Percentiles rank a stretch among this genome's conserved stretches.
phyloP scores from a whole-genome alignment of 768 basidiomycete species.

The Ramaria rubella region DNA sequence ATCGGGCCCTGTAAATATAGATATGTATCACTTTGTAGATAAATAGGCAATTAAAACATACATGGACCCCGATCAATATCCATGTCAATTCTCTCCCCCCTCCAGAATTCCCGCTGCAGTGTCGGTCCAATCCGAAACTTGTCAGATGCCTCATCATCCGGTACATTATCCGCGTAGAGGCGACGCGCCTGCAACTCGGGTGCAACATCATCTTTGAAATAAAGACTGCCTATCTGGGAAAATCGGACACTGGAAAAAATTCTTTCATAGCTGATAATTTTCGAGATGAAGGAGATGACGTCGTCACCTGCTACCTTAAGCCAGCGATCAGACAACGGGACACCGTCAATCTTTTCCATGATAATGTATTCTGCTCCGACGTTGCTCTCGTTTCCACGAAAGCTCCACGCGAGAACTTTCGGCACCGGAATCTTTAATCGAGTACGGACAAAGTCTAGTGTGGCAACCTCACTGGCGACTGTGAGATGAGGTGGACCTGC shows the following conservation, averaged over 20 bases:
- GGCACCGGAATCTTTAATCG: not conserved
- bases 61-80: not conserved
- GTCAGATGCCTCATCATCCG: not conserved
- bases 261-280: not conserved
- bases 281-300: not conserved
- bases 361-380: not conserved
- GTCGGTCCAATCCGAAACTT: not conserved
- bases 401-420: not conserved
- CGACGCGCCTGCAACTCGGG: not conserved
- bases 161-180: not conserved
- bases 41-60: not conserved
- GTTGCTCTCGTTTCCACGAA: not conserved
- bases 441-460: not conserved
- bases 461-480: not conserved
- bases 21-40: not conserved
- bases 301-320: not conserved
- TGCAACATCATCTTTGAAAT: not conserved
- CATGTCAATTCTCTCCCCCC: not conserved
- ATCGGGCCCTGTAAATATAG: not conserved
- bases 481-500: slow-evolving; percentile 16
- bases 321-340: not conserved
- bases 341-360: not conserved
- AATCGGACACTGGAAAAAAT: not conserved
- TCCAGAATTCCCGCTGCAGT: not conserved
- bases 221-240: not conserved